Conservation (phyloP, 352 stramenopile genomes). For the Globisporangium radiosum region DNA sequence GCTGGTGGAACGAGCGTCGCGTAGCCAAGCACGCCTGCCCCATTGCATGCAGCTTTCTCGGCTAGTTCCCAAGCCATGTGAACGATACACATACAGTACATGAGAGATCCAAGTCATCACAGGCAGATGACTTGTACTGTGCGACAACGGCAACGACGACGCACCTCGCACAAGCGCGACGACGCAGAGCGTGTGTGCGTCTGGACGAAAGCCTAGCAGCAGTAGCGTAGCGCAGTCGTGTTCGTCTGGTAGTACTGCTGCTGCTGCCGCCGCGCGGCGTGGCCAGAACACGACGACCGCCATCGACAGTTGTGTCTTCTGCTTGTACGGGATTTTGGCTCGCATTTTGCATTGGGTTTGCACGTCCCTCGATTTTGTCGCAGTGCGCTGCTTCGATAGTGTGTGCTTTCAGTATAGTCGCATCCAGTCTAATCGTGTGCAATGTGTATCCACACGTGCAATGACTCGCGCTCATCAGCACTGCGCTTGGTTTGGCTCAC, state of each 20-base stretch:
- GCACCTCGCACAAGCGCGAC: conserved; percentile 16
- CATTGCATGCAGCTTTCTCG: too few species aligned
- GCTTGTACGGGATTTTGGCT: not conserved
- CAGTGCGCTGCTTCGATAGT: too few species aligned
- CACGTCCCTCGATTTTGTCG: not conserved
- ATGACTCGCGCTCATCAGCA: conserved; percentile 10
- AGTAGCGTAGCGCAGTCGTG: too few species aligned
- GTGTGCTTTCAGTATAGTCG: not conserved
- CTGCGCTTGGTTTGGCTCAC: not conserved
- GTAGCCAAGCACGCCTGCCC: not conserved
- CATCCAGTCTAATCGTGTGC: not conserved
- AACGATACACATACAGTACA: too few species aligned
- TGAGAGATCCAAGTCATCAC: too few species aligned
- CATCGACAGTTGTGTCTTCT: not conserved
- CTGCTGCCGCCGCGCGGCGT: too few species aligned
- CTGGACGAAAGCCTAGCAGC: conserved; percentile 17
- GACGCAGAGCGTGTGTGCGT: conserved; percentile 23
- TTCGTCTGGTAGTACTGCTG: too few species aligned
- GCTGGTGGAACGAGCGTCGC: not conserved
- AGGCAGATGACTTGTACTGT: too few species aligned
- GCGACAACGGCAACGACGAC: not conserved
- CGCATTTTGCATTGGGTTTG: too few species aligned
- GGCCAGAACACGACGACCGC: conserved; percentile 44
- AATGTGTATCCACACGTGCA: too few species aligned
- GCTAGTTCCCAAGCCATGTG: too few species aligned